Base-by-base conservation (phyloP, 768 basidiomycete genomes). In the Psilocybe cubensis region DNA sequence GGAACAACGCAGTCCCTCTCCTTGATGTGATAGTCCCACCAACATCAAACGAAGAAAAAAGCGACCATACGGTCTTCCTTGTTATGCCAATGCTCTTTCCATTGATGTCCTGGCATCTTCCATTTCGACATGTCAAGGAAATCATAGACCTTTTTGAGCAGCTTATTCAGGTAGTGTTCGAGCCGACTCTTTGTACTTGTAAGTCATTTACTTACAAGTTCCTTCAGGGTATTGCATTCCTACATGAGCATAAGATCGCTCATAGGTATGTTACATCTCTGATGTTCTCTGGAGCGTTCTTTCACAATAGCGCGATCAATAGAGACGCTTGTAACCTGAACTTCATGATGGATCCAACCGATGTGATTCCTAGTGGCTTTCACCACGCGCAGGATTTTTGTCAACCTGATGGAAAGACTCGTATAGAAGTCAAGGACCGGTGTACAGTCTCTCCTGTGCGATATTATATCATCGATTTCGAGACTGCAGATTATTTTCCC, bases 1-100 rank as follows among this genome's bases (percentile, higher is more conserved):
- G 59, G n/a, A 65, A 65, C 24, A 56, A 62, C 20, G 42, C 58
- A 14, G 64, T 61, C 8, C 54, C 45, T 24, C 11, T 65, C 9
- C 46, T 58, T 3, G 61, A 65, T 3, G 46, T 57, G 3, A 42
- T 65, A 1, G 18, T 35, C 4, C 20, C 52, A 6, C 58, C 58
- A 9, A 18, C n/a, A 29, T 48, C 43, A 35, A 28, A n/a, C 3
- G 50, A 42, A 61, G 61, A 43, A 71, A 17, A 35, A 17, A 9
- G 9, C 33, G n/a, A n/a, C n/a, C n/a, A n/a, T n/a, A n/a, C n/a
- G n/a, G 74, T 43, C 59, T 43, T 62, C 65, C 67, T 66, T 60
- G 73, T 57, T 0, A 76, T 77, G 73, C 77, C 75, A 0, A 29
- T 74, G 1, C 66, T 77, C 10, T 63, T 66, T 28, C 61, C 56